Evolutionary conservation across 805 yeast genomes (phyloP).

Genomic region (Teunomyces funiuensis): DNA sequence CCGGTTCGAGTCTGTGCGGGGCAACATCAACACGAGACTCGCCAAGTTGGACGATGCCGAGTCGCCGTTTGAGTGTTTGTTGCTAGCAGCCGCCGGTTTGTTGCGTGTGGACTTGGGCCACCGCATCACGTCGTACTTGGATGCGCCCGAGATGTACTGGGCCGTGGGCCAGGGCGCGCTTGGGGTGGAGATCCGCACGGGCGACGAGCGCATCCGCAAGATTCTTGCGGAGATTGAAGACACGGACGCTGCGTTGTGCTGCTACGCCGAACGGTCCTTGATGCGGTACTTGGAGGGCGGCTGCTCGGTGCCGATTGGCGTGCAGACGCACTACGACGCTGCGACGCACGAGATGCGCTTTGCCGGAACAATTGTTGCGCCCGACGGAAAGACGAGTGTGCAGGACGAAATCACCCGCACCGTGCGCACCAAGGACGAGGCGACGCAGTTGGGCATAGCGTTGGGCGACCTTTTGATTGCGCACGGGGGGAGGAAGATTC

Average conservation of each 20-base stretch:
- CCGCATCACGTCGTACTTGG: constrained; percentile 72
- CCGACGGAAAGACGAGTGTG: constrained; percentile 74
- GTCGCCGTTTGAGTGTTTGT: constrained; percentile 66
- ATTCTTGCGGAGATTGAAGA: constrained; percentile 68
- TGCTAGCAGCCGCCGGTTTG: constrained; percentile 92
- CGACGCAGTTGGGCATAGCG: constrained; percentile 65
- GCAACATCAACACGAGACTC: constrained; percentile 74
- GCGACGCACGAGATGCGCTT: constrained; percentile 47
- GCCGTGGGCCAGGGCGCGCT: constrained; percentile 99
- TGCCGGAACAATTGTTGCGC: constrained; percentile 75
- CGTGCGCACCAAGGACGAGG: constrained; percentile 54
- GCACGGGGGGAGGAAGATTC: constrained; percentile 79
- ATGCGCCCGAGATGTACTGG: constrained; percentile 80
- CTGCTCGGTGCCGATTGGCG: constrained; percentile 97
- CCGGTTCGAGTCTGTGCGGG: constrained; percentile 81
- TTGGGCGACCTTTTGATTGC: constrained; percentile 67
- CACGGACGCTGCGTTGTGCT: constrained; percentile 63
- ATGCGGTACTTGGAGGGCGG: constrained; percentile 94
- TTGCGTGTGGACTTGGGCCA: constrained; percentile 67
- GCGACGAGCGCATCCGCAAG: constrained; percentile 57
- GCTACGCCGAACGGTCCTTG: constrained; percentile 84
- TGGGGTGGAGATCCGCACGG: constrained; percentile 82
- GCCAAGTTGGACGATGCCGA: constrained; percentile 73
- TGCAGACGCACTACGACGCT: constrained; percentile 55
- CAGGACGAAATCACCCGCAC: constrained; percentile 47